Percentiles rank a stretch among this genome's conserved stretches.
Conservation (phyloP, 179 eudicot genomes). For the Nepenthes alata region DNA sequence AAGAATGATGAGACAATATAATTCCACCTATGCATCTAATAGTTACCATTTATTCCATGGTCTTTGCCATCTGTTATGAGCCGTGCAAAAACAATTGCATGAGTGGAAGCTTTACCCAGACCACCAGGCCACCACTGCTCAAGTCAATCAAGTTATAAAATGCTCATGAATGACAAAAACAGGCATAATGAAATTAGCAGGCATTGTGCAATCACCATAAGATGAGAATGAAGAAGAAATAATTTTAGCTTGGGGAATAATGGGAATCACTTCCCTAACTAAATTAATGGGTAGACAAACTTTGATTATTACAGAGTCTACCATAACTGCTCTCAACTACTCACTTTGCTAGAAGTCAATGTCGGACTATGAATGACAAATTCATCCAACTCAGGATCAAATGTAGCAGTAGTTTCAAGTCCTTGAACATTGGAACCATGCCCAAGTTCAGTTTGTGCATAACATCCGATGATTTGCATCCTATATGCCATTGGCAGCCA, state of each 20-base stretch:
- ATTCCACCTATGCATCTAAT: background rate
- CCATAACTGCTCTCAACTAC: conserved; percentile 2
- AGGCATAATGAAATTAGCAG: too few species aligned
- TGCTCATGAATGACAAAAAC: background rate
- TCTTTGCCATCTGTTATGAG: conserved; percentile 62
- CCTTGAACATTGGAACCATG: conserved; percentile 99
- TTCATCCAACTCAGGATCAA: conserved; percentile 84
- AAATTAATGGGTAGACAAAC: background rate
- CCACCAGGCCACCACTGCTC: conserved; percentile 99
- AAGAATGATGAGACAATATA: background rate
- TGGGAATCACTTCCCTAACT: background rate
- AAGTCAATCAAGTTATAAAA: background rate
- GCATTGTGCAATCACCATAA: too few species aligned
- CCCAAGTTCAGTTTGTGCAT: conserved; percentile 99
- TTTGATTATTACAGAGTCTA: background rate
- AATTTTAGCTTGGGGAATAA: background rate
- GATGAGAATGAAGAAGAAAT: too few species aligned
- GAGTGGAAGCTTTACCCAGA: conserved; percentile 80
- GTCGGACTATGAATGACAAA: conserved; percentile 89
- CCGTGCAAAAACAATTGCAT: conserved; percentile 82
- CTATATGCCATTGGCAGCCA: conserved; percentile 91
- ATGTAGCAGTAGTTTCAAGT: conserved; percentile 97
- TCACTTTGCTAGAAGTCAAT: conserved; percentile 89
- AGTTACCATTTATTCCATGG: conserved; percentile 78
- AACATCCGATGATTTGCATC: conserved; percentile 96